Base-by-base conservation (phyloP, 768 basidiomycete species). In the Lactarius quietus region DNA sequence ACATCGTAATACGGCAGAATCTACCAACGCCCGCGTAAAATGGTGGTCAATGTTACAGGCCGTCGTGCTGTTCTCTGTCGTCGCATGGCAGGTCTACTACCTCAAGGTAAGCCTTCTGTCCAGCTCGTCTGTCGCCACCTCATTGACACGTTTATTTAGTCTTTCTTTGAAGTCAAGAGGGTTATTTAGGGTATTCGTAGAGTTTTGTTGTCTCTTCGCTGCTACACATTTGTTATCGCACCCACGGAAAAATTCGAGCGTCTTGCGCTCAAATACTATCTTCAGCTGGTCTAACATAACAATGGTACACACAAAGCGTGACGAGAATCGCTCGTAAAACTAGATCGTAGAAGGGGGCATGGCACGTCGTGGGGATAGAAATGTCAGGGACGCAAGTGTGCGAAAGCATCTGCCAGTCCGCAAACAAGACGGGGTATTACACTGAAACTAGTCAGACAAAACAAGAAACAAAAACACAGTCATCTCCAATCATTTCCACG, bases 31-130 rank as follows among this genome's bases (percentile, higher is more conserved):
- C 43, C 87, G 97, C 43, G 96, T 99, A 60, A 98, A 98, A 79
- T 98, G 94, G 94, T 99, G 97, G 97, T 95, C 94, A 3, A 88
- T 99, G 66, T 74, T 94, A 8, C 97, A 99, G 76, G 83, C 90
- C 5, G 73, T 92, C 45, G 90, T 98, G 26, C 79, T 98, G 63
- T 90, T 98, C 73, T 81, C 86, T 3, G 90, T 97, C 0, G 95
- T 97, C 61, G 95, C 85, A 52, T 98, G 95, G 95, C 97, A 99
- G 77, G 85, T 99, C 63, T 97, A 95, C 78, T 98, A 98, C 78
- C 81, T 99, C 59, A 95, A 98, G 83, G 93, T 88, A 67, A 69
- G 78, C 73, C 31, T 55, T 20, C 7, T 20, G 31, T 31, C 23
- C 33, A 43, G 41, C 23, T 51, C 28, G 18, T 61, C 63, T 65